phyloP scores from a whole-genome alignment of 2,329 filamentous ascomycete species.

The Fusarium brevicatenulatum region DNA sequence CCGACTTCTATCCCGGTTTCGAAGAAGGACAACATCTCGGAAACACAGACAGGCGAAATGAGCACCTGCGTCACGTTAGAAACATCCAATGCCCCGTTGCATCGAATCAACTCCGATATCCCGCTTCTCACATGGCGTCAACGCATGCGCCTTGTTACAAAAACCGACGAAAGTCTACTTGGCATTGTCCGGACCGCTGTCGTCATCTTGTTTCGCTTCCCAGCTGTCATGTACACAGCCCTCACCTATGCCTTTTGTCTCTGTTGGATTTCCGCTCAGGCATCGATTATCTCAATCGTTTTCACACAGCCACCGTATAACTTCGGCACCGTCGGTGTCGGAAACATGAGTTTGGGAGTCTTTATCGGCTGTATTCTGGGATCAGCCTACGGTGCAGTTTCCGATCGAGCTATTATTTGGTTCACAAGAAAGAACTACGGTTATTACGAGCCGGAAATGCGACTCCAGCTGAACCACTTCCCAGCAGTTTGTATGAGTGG shows the following conservation, averaged over 20 bases:
- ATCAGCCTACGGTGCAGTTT: conserved; percentile 48
- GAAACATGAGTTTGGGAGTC: conserved; percentile 36
- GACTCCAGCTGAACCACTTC: conserved; percentile 45
- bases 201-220: conserved; percentile 40
- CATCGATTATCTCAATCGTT: neutral
- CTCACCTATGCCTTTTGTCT: conserved; percentile 51
- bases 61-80: neutral
- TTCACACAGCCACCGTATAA: neutral
- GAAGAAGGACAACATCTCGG: conserved; percentile 2
- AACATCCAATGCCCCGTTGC: neutral
- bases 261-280: conserved; percentile 48
- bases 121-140: conserved; percentile 12
- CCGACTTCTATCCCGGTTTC: neutral
- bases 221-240: conserved; percentile 50
- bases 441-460: conserved; percentile 56
- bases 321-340: conserved; percentile 15
- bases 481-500: conserved; percentile 47
- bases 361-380: conserved; percentile 53
- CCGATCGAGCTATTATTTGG: conserved; percentile 49
- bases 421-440: conserved; percentile 51
- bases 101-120: neutral
- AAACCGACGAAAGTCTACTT: conserved; percentile 23
- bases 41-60: neutral
- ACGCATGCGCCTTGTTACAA: conserved; percentile 24
- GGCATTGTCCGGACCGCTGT: conserved; percentile 6